Conservation (phyloP, 73 alveolate species). For the Durusdinium trenchii region DNA sequence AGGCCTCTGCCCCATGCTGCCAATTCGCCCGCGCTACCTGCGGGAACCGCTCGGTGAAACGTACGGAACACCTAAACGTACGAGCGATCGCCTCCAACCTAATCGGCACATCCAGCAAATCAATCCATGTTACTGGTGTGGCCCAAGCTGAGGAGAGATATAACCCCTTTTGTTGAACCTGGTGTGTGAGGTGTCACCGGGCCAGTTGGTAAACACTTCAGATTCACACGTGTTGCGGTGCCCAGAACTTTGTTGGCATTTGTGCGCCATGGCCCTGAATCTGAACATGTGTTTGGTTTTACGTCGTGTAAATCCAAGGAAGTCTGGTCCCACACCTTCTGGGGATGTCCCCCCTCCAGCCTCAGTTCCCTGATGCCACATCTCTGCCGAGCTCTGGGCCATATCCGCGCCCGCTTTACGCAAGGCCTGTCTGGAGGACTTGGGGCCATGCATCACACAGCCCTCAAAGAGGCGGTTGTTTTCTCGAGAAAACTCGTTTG, state of each 20-base stretch:
- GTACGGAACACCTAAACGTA: not conserved
- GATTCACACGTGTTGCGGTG: no score
- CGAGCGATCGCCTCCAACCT: not conserved
- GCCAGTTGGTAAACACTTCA: no score
- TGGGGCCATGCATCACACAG: no score
- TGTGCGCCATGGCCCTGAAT: not conserved
- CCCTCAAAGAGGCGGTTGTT: no score
- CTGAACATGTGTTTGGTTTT: no score
- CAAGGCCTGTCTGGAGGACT: not conserved
- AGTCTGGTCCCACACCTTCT: no score
- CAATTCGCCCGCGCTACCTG: slow-evolving; percentile 91
- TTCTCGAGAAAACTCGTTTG: not conserved
- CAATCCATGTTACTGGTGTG: no score
- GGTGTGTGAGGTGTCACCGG: no score
- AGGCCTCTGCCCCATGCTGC: slow-evolving; percentile 91
- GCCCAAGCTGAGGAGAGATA: no score
- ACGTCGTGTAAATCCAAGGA: no score
- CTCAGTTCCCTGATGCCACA: slow-evolving; percentile 87
- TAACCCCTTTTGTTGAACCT: no score
- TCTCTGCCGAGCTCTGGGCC: slow-evolving; percentile 74
- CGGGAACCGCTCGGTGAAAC: not conserved
- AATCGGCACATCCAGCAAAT: not conserved
- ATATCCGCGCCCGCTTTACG: slow-evolving; percentile 53
- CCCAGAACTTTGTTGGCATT: not conserved
- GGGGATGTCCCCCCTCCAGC: no score